Percentiles rank a stretch among this genome's conserved stretches.
These are phyloP conservation scores for Podaxis sp. DNA, from an alignment of 768 basidiomycete genomes.

Conservation along the genomic window DNA sequence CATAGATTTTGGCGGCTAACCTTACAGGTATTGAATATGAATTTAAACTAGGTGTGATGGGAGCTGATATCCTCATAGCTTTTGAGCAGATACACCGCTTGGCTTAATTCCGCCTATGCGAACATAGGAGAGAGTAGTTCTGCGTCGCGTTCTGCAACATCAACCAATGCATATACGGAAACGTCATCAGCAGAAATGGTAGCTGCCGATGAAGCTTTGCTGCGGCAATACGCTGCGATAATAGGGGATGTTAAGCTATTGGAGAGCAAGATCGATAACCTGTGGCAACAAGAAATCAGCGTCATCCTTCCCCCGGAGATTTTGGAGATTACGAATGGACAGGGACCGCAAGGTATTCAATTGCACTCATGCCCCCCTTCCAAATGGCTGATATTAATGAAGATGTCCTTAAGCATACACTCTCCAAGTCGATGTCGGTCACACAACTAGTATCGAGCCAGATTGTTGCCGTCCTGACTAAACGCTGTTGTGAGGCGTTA, in stretches of 20 bases:
- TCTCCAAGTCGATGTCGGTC: constrained; percentile 45
- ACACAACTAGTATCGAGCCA: constrained; percentile 58
- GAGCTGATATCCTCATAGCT: constrained; percentile 43
- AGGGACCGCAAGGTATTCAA: constrained; percentile 45
- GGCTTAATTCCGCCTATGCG: constrained; percentile 62
- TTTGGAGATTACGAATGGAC: constrained; percentile 23
- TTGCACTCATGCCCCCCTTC: not conserved
- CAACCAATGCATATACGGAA: constrained; percentile 40
- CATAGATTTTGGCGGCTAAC: constrained; percentile 89
- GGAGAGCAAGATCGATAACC: constrained; percentile 40
- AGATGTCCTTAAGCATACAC: constrained; percentile 55
- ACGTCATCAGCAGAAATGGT: constrained; percentile 47
- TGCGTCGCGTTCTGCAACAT: constrained; percentile 46
- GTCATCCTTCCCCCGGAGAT: constrained; percentile 50
- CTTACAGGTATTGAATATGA: constrained; percentile 61
- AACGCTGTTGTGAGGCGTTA: constrained; percentile 82
- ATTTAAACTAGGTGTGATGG: not conserved
- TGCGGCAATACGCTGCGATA: constrained; percentile 62
- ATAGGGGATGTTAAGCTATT: constrained; percentile 66
- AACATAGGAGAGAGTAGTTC: constrained; percentile 28
- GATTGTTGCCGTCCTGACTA: constrained; percentile 65
- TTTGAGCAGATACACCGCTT: constrained; percentile 71
- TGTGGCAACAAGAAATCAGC: constrained; percentile 71
- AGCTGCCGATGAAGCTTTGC: constrained; percentile 56
- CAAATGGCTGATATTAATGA: constrained; percentile 6